Evolutionary conservation across 495 filamentous ascomycete species (phyloP), one percentile per base, ranked within the genome.

Genomic region (Penicillium subrubescens): DNA sequence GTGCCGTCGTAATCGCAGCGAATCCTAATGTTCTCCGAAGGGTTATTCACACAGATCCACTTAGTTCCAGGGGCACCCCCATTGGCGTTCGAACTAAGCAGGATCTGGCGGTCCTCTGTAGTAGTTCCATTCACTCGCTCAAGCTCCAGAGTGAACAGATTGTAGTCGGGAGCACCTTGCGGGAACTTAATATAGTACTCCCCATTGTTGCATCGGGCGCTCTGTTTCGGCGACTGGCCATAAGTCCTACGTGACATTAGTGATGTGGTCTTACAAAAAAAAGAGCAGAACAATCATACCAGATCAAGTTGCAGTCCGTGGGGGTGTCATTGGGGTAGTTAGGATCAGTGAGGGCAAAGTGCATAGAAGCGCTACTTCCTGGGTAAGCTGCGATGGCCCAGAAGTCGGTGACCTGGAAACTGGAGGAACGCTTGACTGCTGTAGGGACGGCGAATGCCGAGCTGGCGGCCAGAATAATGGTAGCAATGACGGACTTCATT

Each of bases 251-350:
- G 8, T 5, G 37, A 2, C 11, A 37, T 27, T 19, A 52, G 23
- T 17, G 31, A 21, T 61, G 31, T 54, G 8, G 25, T 4, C 21
- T 31, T 12, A 34, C 43, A 17, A 8, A 52, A 52, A 19, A 29
- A 14, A 33, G 27, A 10, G 11, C 43, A 25, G n/a, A 8, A 15
- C 3, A 11, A 60, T 62, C 51, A 48, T 60, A 75, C 73, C 73
- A 75, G 37, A 67, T 60, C 12, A 72, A n/a, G 15, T 75, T 70
- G 61, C 73, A 75, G 21, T 73, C 67, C 0, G 68, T 68, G 2
- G 71, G 71, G 2, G 73, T 73, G n/a, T 75, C 73, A 46, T 68
- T 52, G 3, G 71, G 67, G 43, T 73, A 73, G 51, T 70, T 70
- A 12, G 67, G 39, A 37, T 71, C 69, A 5, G 69, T 73, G 15